A percentile compares a stretch with the other conserved stretches of the same genome.
phyloP scores from a whole-genome alignment of 139 green algal species.

The Pleodorina starrii region DNA sequence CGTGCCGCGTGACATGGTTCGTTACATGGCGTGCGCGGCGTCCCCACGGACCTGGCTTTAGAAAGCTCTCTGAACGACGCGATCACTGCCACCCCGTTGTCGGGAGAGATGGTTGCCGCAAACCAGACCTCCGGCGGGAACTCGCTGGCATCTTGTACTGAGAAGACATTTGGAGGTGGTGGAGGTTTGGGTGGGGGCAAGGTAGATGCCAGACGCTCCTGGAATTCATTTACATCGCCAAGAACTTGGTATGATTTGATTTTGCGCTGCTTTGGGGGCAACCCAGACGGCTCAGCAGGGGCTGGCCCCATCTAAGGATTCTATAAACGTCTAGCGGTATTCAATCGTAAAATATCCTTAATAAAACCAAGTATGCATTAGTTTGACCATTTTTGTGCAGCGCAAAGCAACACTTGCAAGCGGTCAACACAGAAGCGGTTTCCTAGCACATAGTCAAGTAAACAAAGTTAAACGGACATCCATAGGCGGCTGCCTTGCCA shows the following conservation, averaged over 20 bases:
- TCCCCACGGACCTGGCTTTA: conserved; percentile 49
- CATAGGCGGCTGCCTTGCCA: no score
- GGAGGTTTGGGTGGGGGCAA: conserved; percentile 28
- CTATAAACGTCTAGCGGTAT: not conserved
- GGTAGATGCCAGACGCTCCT: conserved; percentile 14
- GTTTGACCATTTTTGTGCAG: not conserved
- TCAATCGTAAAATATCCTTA: not conserved
- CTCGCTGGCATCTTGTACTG: conserved; percentile 16
- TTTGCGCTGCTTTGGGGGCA: conserved; percentile 42
- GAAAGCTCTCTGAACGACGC: conserved; percentile 41
- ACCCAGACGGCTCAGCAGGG: not conserved
- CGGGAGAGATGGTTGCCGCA: conserved; percentile 53
- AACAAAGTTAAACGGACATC: no score
- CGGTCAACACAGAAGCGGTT: no score
- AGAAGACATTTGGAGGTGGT: conserved; percentile 31
- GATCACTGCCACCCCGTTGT: conserved; percentile 52
- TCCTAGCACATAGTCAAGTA: no score
- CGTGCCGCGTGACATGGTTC: no score
- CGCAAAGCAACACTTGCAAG: no score
- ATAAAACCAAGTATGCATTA: not conserved
- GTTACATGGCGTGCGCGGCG: no score
- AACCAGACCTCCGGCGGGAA: conserved; percentile 54
- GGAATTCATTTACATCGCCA: conserved; percentile 49
- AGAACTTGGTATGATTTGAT: conserved; percentile 52
- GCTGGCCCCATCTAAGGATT: conserved; percentile 31